Conservation (phyloP, 1,284 basidiomycete genomes). For the Trametes sp. region DNA sequence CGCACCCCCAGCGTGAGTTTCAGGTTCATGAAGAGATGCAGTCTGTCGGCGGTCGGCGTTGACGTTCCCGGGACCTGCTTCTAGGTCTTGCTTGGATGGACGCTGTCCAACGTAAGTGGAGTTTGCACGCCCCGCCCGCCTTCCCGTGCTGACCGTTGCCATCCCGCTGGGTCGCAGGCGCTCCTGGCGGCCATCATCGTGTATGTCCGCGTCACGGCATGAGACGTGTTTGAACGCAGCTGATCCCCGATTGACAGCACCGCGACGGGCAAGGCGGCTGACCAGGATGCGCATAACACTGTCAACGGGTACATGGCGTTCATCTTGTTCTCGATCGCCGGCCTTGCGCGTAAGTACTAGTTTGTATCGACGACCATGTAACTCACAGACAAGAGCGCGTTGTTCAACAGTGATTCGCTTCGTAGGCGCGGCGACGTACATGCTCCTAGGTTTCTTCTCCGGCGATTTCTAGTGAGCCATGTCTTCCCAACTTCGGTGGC, state of each 20-base stretch:
- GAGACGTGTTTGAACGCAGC: conserved; percentile 22
- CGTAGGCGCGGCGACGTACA: conserved; percentile 78
- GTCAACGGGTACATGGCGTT: conserved; percentile 86
- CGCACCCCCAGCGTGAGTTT: conserved; percentile 36
- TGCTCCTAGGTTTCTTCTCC: conserved; percentile 83
- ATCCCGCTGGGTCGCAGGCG: conserved; percentile 49
- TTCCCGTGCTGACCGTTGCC: conserved; percentile 20
- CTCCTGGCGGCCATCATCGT: conserved; percentile 78
- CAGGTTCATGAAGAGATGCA: conserved; percentile 12
- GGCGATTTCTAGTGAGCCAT: conserved; percentile 83
- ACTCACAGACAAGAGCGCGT: conserved; percentile 5
- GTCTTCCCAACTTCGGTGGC: background rate
- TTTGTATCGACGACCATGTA: background rate
- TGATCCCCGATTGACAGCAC: conserved; percentile 45
- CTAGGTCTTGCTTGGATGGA: conserved; percentile 82
- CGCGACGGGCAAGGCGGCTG: conserved; percentile 58
- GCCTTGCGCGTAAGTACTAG: conserved; percentile 75
- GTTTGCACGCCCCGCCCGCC: conserved; percentile 17
- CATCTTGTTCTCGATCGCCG: conserved; percentile 84
- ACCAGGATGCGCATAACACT: conserved; percentile 52
- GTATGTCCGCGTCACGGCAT: conserved; percentile 43
- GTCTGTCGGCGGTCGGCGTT: conserved; percentile 17
- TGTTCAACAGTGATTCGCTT: conserved; percentile 77
- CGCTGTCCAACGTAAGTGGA: conserved; percentile 74
- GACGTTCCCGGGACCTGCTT: conserved; percentile 11